Evolutionary conservation across 306 rosid species (phyloP).

Genomic region (Abrus pulchellus): DNA sequence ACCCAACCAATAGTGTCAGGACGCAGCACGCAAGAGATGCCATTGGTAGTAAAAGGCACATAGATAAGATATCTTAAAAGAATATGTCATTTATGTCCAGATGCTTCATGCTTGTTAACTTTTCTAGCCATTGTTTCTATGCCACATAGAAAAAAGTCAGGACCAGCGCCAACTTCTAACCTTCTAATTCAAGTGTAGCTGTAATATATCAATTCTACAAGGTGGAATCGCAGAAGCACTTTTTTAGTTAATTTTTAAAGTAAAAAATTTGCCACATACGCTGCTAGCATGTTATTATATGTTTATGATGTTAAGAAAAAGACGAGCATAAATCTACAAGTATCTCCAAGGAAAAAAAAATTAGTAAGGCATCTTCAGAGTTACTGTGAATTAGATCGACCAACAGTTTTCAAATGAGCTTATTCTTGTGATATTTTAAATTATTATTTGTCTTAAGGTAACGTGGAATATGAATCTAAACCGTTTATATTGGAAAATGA

Average conservation of each 20-base stretch:
- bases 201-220: background rate
- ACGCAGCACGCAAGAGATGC: slow-evolving; percentile 34
- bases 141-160: background rate
- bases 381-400: background rate
- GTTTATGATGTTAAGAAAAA: background rate
- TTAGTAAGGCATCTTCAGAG: slow-evolving; percentile 24
- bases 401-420: background rate
- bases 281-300: background rate
- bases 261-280: background rate
- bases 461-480: slow-evolving; percentile 28
- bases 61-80: slow-evolving; percentile 41
- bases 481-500: slow-evolving; percentile 18
- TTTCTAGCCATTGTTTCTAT: slow-evolving; percentile 36
- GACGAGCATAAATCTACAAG: slow-evolving; percentile 4
- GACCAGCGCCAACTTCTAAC: background rate
- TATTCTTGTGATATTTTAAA: background rate
- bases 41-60: slow-evolving; percentile 42
- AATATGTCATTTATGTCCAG: slow-evolving; percentile 45
- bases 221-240: background rate
- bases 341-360: background rate
- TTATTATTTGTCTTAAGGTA: background rate
- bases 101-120: slow-evolving; percentile 50
- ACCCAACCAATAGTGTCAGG: slow-evolving; percentile 37
- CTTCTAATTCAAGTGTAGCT: slow-evolving; percentile 32
- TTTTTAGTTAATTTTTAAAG: background rate